Evolutionary conservation across 2,329 filamentous ascomycete genomes (phyloP).

Genomic region (Parastagonospora avenae): DNA sequence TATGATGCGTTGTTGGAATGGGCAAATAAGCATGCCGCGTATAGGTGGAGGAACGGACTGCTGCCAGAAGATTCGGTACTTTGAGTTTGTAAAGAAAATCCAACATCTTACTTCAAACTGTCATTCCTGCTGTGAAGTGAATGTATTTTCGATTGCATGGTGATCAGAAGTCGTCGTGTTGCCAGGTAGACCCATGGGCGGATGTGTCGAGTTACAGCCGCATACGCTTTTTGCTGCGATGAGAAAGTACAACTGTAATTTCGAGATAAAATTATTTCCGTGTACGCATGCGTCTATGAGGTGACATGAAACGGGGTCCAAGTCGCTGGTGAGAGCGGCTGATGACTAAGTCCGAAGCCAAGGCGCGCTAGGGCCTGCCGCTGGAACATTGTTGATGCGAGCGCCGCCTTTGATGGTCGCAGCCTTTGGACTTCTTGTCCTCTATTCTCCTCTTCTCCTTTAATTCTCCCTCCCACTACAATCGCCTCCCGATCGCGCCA

Average conservation of each 20-base stretch:
- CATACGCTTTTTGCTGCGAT: no score
- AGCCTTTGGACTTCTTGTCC: constrained; percentile 9
- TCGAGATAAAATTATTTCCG: no score
- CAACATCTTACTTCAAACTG: neutral
- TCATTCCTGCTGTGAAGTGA: no score
- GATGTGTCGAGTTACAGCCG: no score
- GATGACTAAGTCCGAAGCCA: no score
- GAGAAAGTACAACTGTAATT: no score
- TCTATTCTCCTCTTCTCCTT: neutral
- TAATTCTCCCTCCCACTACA: constrained; percentile 15
- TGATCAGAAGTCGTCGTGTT: no score
- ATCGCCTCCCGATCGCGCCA: constrained; percentile 20
- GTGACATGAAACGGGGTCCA: no score
- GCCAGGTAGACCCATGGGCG: no score
- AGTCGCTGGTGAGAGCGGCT: no score
- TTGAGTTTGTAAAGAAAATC: neutral
- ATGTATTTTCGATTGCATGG: no score
- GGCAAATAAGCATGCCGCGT: constrained; percentile 21
- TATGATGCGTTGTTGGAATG: constrained; percentile 28
- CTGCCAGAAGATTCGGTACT: constrained; percentile 12
- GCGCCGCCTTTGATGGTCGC: constrained; percentile 2
- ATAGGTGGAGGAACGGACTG: constrained; percentile 23
- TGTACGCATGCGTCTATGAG: no score
- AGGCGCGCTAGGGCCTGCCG: neutral
- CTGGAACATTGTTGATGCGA: constrained; percentile 2